These are phyloP conservation scores for Pseudophaeomoniella oleicola DNA, from an alignment of 2,329 filamentous ascomycete species.

Conservation along the genomic window DNA sequence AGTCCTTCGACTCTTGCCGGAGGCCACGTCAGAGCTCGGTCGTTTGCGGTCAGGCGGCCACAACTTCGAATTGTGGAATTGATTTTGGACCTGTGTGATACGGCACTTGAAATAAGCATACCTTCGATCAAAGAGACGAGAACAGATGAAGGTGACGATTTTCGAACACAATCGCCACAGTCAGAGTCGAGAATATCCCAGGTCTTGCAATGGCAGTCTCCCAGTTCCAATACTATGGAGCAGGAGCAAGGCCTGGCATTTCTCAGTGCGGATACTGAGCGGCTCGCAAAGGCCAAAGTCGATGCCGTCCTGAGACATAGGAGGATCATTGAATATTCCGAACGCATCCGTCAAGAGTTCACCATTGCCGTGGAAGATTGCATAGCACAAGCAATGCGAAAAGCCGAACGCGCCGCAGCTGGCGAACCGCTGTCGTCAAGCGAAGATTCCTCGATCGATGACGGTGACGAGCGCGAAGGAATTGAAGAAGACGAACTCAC, in stretches of 20 bases:
- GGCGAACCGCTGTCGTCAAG: constrained; percentile 57
- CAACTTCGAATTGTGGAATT: constrained; percentile 89
- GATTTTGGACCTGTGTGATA: constrained; percentile 88
- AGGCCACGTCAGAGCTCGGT: constrained; percentile 78
- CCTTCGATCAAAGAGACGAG: constrained; percentile 80
- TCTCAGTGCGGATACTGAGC: constrained; percentile 82
- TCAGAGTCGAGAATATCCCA: constrained; percentile 91
- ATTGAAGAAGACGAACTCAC: constrained; percentile 6
- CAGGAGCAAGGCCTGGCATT: constrained; percentile 81
- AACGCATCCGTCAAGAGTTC: constrained; percentile 89
- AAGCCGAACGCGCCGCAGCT: constrained; percentile 75
- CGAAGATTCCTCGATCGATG: constrained; percentile 34
- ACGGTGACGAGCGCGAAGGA: constrained; percentile 30
- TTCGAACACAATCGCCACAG: constrained; percentile 86
- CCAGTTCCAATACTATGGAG: constrained; percentile 77
- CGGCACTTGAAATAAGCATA: constrained; percentile 84
- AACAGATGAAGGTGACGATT: constrained; percentile 50
- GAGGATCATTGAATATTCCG: constrained; percentile 86
- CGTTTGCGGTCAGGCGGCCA: constrained; percentile 81
- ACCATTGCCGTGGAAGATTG: constrained; percentile 88
- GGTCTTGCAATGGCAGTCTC: constrained; percentile 92
- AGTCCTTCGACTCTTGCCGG: constrained; percentile 42
- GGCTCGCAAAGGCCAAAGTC: constrained; percentile 71
- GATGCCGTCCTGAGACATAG: constrained; percentile 86
- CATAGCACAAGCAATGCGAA: constrained; percentile 79